These are phyloP conservation scores for Bipolaris sorokiniana DNA, from an alignment of 2,329 filamentous ascomycete species.

Conservation along the genomic window DNA sequence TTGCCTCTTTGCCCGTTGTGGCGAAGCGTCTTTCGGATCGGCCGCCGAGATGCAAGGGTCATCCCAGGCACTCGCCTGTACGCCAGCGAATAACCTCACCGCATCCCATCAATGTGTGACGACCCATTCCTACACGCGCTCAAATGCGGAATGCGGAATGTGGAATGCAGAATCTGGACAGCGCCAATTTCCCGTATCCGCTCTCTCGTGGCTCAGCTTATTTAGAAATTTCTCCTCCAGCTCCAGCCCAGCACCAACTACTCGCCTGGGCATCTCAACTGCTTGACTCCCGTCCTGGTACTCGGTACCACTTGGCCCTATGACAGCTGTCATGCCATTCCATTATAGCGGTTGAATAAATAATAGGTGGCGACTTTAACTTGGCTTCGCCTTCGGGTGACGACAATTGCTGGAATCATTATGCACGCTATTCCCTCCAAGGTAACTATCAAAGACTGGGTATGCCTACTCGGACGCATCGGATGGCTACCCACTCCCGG, in stretches of 20 bases:
- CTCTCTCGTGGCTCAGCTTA: constrained; percentile 23
- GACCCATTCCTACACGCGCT: constrained; percentile 15
- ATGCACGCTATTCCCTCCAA: constrained; percentile 10
- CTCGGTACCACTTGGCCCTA: constrained; percentile 20
- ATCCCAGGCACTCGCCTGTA: constrained; percentile 18
- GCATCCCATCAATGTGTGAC: constrained; percentile 25
- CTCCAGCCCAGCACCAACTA: neutral
- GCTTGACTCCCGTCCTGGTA: constrained; percentile 20
- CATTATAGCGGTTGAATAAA: constrained; percentile 13
- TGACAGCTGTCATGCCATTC: constrained; percentile 14
- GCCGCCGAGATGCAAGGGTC: constrained; percentile 21
- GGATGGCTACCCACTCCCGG: constrained; percentile 14
- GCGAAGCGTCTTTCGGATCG: constrained; percentile 25
- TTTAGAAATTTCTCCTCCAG: constrained; percentile 12
- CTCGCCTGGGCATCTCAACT: constrained; percentile 4
- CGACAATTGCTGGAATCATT: constrained; percentile 1
- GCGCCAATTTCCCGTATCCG: constrained; percentile 17
- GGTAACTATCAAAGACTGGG: constrained; percentile 14
- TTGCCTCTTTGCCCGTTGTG: constrained; percentile 22
- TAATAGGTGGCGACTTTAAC: constrained; percentile 14
- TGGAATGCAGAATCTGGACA: constrained; percentile 20
- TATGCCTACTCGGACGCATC: constrained; percentile 21
- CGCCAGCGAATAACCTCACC: constrained; percentile 31
- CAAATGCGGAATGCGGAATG: too few relatives aligned
- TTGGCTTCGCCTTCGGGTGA: constrained; percentile 9